Evolutionary conservation across 129 eudicot genomes (phyloP), one percentile per base, ranked within the genome.

Genomic region (Helianthus tuberosus): DNA sequence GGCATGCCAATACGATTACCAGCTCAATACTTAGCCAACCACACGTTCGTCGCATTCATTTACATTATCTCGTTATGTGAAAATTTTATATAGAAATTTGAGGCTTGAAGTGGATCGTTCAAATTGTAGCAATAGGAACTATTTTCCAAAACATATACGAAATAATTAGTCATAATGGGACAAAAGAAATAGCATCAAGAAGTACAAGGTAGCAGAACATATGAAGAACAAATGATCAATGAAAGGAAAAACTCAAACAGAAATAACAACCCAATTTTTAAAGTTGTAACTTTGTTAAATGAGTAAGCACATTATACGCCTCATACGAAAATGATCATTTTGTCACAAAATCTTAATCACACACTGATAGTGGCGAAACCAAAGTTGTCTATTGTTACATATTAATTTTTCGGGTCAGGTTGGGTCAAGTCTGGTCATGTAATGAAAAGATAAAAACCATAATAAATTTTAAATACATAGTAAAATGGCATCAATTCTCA

Each of bases 61-160:
- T 1, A 5, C 71, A 48, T 15, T 50, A 35, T 13, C 6, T 71
- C 6, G 17, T 38, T 54, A 44, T 23, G 17, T 35, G 29, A 16
- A 15, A 15, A 53, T 7, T 9, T 16, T 57, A 39, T 16, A 39
- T 17, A 5, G 70, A 20, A 51, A 46, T 44, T 29, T 5, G 15
- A 13, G 57, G 58, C 68, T 43, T 73, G 32, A 16, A 74, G 68
- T 62, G 50, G 50, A 48, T 9, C 44, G 43, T 29, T 29, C 36
- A 60, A 32, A 8, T 32, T 36, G 52, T 50, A 15, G 4, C 3
- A 27, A 62, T 38, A 6, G 23, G 36, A 50, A 74, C 61, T 48
- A 69, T 32, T 4, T 41, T 9, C 23, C 41, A 8, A 41, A 58
- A 43, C 38, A 23, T 54, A 38, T 8, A 46, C 15, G 14, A 61